A percentile compares a stretch with the other conserved stretches of the same genome.
phyloP scores from a whole-genome alignment of 805 yeast species.

The Osmozyma mogii region DNA sequence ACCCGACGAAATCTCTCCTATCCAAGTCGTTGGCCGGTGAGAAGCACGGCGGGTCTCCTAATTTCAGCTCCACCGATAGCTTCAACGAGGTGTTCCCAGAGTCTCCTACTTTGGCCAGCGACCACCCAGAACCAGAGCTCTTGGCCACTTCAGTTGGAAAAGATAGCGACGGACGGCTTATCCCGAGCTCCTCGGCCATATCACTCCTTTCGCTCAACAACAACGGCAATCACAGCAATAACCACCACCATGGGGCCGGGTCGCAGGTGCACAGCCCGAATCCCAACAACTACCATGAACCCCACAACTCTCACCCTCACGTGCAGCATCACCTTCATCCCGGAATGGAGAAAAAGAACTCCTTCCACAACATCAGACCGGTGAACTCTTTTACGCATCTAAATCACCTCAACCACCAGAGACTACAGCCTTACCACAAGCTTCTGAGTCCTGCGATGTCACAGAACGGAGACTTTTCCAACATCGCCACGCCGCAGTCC shows the following conservation, averaged over 20 bases:
- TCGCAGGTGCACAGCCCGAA: not conserved
- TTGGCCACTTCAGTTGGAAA: constrained; percentile 37
- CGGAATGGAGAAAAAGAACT: constrained; percentile 13
- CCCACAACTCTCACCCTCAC: not conserved
- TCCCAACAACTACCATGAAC: not conserved
- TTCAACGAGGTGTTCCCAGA: constrained; percentile 5
- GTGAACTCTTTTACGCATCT: constrained; percentile 10
- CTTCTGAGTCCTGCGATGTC: constrained; percentile 24
- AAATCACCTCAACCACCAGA: constrained; percentile 20
- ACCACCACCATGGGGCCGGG: not conserved
- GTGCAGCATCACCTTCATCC: constrained; percentile 1
- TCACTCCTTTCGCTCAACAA: constrained; percentile 30
- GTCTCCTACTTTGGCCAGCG: no score
- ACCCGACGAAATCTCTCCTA: constrained; percentile 16
- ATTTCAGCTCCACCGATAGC: constrained; percentile 2
- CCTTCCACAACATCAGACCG: constrained; percentile 10
- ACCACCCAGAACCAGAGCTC: constrained; percentile 38
- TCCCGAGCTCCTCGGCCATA: constrained; percentile 37
- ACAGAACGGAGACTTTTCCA: constrained; percentile 7
- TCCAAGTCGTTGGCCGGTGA: constrained; percentile 22
- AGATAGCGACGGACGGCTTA: constrained; percentile 30
- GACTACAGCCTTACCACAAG: constrained; percentile 31
- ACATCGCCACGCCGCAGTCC: constrained; percentile 16
- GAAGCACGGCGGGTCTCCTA: constrained; percentile 2
- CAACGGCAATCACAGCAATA: constrained; percentile 3